Conservation (phyloP, 805 yeast species). For the Blastobotrys americana region DNA sequence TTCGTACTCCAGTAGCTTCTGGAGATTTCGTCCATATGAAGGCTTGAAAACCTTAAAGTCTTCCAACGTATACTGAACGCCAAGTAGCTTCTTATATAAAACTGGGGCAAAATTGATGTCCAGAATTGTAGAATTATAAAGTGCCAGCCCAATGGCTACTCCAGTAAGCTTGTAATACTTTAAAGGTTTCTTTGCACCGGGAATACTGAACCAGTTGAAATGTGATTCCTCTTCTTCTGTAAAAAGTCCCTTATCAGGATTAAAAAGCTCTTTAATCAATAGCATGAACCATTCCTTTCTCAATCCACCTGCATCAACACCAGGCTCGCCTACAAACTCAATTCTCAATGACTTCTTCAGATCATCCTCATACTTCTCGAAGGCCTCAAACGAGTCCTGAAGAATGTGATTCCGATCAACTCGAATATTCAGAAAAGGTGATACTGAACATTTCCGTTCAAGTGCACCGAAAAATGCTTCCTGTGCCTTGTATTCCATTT, state of each 20-base stretch:
- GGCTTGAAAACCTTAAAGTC: conserved; percentile 72
- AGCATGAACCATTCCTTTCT: conserved; percentile 89
- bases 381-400: conserved; percentile 57
- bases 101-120: conserved; percentile 73
- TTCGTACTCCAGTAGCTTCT: conserved; percentile 39
- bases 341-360: conserved; percentile 69
- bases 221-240: conserved; percentile 59
- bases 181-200: conserved; percentile 16
- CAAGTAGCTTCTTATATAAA: conserved; percentile 65
- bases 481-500: conserved; percentile 82
- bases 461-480: conserved; percentile 77
- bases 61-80: conserved; percentile 44
- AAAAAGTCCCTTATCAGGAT: conserved; percentile 62
- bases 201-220: conserved; percentile 59
- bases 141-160: conserved; percentile 79
- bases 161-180: conserved; percentile 65
- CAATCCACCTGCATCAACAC: conserved; percentile 92
- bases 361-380: conserved; percentile 49
- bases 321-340: conserved; percentile 82
- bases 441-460: conserved; percentile 52
- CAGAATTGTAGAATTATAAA: conserved; percentile 80
- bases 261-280: conserved; percentile 61
- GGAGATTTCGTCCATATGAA: conserved; percentile 46
- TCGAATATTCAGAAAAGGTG: conserved; percentile 59
- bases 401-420: conserved; percentile 64